A percentile compares a stretch with the other conserved stretches of the same genome.
Conservation (phyloP, 2,329 filamentous ascomycete genomes). For the Camillea tinctor region DNA sequence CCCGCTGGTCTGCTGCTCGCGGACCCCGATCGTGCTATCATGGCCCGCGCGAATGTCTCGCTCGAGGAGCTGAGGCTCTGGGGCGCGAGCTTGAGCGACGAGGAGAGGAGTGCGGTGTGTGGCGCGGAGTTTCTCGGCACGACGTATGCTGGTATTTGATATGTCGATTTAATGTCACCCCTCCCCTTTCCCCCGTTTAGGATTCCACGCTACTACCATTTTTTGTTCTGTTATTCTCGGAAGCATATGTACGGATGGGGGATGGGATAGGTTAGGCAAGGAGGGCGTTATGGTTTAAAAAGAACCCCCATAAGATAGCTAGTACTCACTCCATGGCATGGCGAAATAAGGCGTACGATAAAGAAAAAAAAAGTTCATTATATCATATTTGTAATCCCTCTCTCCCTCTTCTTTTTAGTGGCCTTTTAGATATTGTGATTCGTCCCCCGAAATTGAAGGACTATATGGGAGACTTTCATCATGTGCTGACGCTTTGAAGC, state of each 20-base stretch:
- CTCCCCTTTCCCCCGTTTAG: slow-evolving; percentile 14
- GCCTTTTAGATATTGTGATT: no score
- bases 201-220: background rate
- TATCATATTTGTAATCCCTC: background rate
- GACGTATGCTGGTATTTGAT: slow-evolving; percentile 30
- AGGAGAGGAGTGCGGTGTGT: slow-evolving; percentile 30
- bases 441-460: no score
- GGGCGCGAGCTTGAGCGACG: slow-evolving; percentile 28
- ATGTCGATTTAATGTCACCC: background rate
- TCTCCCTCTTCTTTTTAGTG: background rate
- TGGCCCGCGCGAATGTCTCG: slow-evolving; percentile 27
- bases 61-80: slow-evolving; percentile 30
- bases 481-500: no score
- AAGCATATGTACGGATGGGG: background rate
- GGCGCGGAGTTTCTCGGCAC: slow-evolving; percentile 27
- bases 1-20: slow-evolving; percentile 6
- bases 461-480: no score
- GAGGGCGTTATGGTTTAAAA: no score
- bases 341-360: background rate
- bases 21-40: slow-evolving; percentile 19
- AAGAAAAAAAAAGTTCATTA: no score
- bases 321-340: background rate
- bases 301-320: no score
- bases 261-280: background rate
- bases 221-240: background rate